Percentiles rank a stretch among this genome's conserved stretches.
phyloP scores from a whole-genome alignment of 495 filamentous ascomycete genomes.

The Bombardia bombarda region DNA sequence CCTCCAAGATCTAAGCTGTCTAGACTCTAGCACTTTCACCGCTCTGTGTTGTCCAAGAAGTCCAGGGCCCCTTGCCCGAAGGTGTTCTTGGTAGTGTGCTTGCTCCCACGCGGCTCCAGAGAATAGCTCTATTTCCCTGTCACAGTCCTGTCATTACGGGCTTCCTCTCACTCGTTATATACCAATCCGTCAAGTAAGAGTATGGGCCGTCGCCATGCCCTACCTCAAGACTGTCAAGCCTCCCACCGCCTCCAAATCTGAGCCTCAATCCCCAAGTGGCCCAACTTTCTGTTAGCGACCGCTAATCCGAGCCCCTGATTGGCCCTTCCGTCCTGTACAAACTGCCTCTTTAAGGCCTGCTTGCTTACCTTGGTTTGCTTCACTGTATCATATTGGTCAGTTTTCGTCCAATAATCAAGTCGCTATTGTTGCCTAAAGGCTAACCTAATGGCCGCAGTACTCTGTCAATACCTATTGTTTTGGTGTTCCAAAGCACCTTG shows the following conservation, averaged over 20 bases:
- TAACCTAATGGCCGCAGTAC: conserved; percentile 24
- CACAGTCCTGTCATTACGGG: background rate
- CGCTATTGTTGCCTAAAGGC: conserved; percentile 13
- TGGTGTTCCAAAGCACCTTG: too few relatives aligned
- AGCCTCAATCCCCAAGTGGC: conserved; percentile 20
- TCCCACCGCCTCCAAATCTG: conserved; percentile 15
- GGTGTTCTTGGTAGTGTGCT: conserved; percentile 7
- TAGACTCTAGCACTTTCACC: conserved; percentile 8
- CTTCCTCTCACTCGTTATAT: too few relatives aligned
- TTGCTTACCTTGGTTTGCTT: too few relatives aligned
- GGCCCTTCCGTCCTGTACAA: conserved; percentile 19
- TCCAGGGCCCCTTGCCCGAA: conserved; percentile 13
- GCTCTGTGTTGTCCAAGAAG: conserved; percentile 6
- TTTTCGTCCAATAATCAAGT: conserved; percentile 28
- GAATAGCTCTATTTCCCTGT: background rate
- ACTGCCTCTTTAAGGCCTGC: conserved; percentile 16
- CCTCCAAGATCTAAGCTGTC: conserved; percentile 2
- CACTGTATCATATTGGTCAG: conserved; percentile 48
- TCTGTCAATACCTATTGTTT: too few relatives aligned
- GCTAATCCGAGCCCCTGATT: conserved; percentile 16
- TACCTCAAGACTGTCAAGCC: conserved; percentile 8
- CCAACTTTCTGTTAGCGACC: conserved; percentile 11
- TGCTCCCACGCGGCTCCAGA: conserved; percentile 7
- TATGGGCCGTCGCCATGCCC: conserved; percentile 24
- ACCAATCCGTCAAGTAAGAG: background rate